A percentile compares a stretch with the other conserved stretches of the same genome.
phyloP scores from a whole-genome alignment of 768 basidiomycete species.

The Lactarius tabidus region DNA sequence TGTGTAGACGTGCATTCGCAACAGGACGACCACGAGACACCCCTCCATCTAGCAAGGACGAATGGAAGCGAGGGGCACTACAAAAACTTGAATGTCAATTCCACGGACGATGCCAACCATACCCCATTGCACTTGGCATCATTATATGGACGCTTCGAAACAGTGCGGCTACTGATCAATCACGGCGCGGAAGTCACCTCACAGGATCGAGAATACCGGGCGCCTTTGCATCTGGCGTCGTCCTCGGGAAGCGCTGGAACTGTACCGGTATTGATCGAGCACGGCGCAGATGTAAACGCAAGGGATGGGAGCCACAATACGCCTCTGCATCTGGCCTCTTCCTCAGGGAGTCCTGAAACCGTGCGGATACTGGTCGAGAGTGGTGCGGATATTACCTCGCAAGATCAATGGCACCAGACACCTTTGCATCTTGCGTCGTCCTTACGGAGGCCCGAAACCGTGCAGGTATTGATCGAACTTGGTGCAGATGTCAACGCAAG shows the following conservation, averaged over 20 bases:
- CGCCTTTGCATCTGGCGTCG: not conserved
- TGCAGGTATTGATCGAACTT: no score
- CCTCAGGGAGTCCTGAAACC: no score
- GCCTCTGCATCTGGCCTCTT: not conserved
- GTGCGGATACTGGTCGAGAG: no score
- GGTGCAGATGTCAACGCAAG: no score
- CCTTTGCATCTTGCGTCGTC: no score
- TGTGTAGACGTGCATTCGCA: not conserved
- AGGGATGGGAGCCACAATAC: not conserved
- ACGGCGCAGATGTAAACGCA: not conserved
- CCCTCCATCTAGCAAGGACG: not conserved
- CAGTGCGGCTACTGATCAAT: not conserved
- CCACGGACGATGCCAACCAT: not conserved
- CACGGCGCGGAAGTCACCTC: not conserved
- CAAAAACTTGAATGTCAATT: not conserved
- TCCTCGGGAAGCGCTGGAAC: not conserved
- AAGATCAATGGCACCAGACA: no score
- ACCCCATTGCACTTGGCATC: not conserved
- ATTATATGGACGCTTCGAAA: not conserved
- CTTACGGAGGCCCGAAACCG: no score
- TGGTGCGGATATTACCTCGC: no score
- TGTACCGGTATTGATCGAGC: not conserved
- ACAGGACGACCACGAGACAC: not conserved
- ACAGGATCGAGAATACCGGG: not conserved
- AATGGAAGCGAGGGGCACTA: not conserved